phyloP scores from a whole-genome alignment of 495 filamentous ascomycete species.

The Neurospora intermedia region DNA sequence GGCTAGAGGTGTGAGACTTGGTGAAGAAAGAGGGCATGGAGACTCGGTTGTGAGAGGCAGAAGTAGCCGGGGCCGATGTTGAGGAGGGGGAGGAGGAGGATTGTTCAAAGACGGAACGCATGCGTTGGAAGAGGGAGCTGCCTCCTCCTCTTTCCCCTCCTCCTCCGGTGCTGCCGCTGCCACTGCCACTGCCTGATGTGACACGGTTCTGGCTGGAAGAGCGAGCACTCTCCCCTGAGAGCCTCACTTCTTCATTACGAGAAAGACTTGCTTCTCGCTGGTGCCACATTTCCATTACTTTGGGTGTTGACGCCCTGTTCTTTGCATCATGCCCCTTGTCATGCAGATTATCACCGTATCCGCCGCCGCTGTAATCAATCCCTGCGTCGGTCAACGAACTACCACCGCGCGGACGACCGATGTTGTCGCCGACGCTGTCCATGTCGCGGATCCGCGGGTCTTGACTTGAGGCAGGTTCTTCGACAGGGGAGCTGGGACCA shows the following conservation, averaged over 20 bases:
- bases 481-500: slow-evolving; percentile 6
- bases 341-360: not conserved
- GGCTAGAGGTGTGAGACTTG: not conserved
- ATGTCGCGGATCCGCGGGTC: slow-evolving; percentile 6
- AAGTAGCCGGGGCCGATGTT: not conserved
- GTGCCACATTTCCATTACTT: not conserved
- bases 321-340: not conserved
- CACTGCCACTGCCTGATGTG: not conserved
- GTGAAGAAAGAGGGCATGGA: not conserved
- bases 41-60: not conserved
- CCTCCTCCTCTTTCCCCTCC: not conserved
- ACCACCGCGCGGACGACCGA: slow-evolving; percentile 2
- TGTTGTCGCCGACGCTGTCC: not conserved
- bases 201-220: not conserved
- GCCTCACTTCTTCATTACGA: not conserved
- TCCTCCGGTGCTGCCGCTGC: not conserved
- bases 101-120: slow-evolving; percentile 25
- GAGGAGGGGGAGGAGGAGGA: not conserved
- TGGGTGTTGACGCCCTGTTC: not conserved
- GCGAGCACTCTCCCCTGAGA: not conserved
- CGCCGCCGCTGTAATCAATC: slow-evolving; percentile 5
- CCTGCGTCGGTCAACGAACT: not conserved
- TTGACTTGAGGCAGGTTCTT: not conserved
- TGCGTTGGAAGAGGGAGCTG: slow-evolving; percentile 20
- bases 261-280: not conserved